A percentile compares a stretch with the other conserved stretches of the same genome.
Conservation (phyloP, 2,329 filamentous ascomycete genomes). For the Xylaria sp. region DNA sequence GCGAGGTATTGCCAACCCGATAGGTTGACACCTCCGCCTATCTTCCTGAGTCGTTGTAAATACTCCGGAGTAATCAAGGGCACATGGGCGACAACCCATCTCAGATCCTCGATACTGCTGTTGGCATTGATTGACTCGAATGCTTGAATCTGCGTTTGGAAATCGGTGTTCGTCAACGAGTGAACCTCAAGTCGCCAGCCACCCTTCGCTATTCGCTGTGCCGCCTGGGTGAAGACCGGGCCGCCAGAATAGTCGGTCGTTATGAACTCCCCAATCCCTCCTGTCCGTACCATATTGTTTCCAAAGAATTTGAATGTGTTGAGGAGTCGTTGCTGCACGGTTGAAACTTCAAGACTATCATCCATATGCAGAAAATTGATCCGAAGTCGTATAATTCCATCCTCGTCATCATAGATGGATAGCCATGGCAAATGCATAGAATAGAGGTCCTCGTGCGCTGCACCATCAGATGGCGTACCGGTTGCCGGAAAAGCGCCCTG, state of each 20-base stretch:
- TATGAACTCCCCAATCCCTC: constrained; percentile 46
- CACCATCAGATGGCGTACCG: constrained; percentile 42
- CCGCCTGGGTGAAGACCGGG: constrained; percentile 43
- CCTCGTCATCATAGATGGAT: constrained; percentile 39
- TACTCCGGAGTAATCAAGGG: constrained; percentile 44
- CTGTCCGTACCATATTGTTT: constrained; percentile 44
- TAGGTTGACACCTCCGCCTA: constrained; percentile 47
- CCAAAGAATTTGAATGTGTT: constrained; percentile 47
- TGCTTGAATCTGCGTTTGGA: constrained; percentile 40
- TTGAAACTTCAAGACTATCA: constrained; percentile 30
- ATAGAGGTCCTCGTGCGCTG: constrained; percentile 44
- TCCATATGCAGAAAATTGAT: constrained; percentile 47
- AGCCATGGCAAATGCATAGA: constrained; percentile 45
- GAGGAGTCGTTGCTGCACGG: constrained; percentile 40
- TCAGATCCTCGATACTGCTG: constrained; percentile 36
- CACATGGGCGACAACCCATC: constrained; percentile 47
- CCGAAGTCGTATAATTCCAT: constrained; percentile 41
- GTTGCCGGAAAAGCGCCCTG: constrained; percentile 45
- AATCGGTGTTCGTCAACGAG: constrained; percentile 42
- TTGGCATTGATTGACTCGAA: constrained; percentile 42
- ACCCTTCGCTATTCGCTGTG: constrained; percentile 38
- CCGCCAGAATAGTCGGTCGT: constrained; percentile 44
- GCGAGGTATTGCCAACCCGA: constrained; percentile 45
- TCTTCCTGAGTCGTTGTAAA: constrained; percentile 40
- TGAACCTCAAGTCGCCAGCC: constrained; percentile 48